Base-by-base conservation (phyloP, 495 filamentous ascomycete genomes). In the Jackrogersella multiformis region DNA sequence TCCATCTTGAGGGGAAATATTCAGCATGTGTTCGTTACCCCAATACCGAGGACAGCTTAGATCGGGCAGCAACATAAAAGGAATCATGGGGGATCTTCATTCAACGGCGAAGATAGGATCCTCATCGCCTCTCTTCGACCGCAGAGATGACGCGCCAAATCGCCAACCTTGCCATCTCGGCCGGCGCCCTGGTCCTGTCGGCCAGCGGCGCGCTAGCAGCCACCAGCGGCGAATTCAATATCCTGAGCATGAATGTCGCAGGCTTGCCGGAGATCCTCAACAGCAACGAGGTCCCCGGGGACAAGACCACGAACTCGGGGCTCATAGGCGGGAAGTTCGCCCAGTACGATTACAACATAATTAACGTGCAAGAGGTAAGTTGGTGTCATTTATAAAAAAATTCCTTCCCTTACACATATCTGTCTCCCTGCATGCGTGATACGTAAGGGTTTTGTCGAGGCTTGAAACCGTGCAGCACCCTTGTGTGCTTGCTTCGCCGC, bases 221-320 rank as follows among this genome's bases (percentile, higher is more conserved):
- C 15, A 69, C 55, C 8, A 59, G 66, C 52, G 79, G 78, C 61
- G 68, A 58, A 35, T 81, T 90, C 69, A 85, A 78, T 48, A 75
- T 87, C 34, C 64, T 89, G 51, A 78, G 78, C 54, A 84, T 86
- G 75, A 89, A 88, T 61, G 83, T 89, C 41, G 88, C 88, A 35
- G 87, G 88, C 38, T 76, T 88, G 0, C 86, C 86, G 2, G 76
- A 71, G 10, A 74, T 84, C 51, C 71, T 87, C 56, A 84, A 88
- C 56, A 56, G 58, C 57, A 87, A 86, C 62, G 76, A 72, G 42
- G 80, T 85, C 8, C 80, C 81, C 1, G 85, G 85, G 51, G 78
- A 85, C 69, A 88, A 88, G 68, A 64, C 61, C 8, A 80, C 77
- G 18, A 87, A 84, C 66, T 77, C 82, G 15, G 76, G 72, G 16